Evolutionary conservation across 768 basidiomycete genomes (phyloP), one percentile per base, ranked within the genome.

Genomic region (Fomitopsis pulvina): DNA sequence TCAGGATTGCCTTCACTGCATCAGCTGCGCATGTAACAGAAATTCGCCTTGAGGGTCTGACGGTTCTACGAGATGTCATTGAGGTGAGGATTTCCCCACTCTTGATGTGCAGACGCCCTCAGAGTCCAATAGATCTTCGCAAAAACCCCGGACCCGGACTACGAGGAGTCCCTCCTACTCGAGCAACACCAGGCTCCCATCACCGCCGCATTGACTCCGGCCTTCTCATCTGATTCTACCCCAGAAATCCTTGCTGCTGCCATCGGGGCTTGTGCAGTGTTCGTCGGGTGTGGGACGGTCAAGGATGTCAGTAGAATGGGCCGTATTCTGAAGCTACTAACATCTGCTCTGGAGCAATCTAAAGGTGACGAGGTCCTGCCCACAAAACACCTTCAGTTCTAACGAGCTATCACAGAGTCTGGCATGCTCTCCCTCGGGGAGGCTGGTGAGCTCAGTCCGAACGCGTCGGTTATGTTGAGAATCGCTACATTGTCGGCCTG

Each of bases 141-240:
- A 2, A 68, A 73, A 25, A 79, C 89, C 5, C 88, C 91, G 0
- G 96, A 99, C 68, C 91, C 93, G 1, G 92, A 92, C 46, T 98
- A 92, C 58, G 87, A 90, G 28, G 91, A 91, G 52, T 82, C 89
- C 0, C 73, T 94, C 4, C 72, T 99, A 2, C 78, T 99, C 11
- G 95, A 99, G 63, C 96, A 99, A 64, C 88, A 96, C 65, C 96
- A 99, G 68, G 95, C 96, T 0, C 95, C 96, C 0, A 95, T 99
- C 52, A 96, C 95, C 2, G 92, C 96, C 18, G 96, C 96, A 0
- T 75, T 98, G 16, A 98, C 95, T 0, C 95, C 96, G 0, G 93
- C 94, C 0, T 98, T 99, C 61, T 92, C 92, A 1, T 77, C 91
- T 0, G 96, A 98, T 62, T 91, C 93, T 0, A 92, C 92, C 0